Base-by-base conservation (phyloP, 1,284 basidiomycete species). In the Thecaphora frezii region DNA sequence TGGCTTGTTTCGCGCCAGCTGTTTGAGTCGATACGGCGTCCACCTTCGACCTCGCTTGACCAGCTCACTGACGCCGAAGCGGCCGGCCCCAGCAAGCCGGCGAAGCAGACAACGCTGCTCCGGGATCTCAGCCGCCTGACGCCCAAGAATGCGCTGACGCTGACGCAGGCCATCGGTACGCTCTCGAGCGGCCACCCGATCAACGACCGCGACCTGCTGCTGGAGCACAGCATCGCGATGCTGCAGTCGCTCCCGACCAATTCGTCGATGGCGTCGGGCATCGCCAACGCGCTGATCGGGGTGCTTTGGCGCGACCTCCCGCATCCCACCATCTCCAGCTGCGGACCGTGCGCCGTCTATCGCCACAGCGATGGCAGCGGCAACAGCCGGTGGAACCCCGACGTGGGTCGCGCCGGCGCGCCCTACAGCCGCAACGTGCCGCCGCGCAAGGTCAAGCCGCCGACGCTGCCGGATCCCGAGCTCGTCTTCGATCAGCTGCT, bases 371-470 rank as follows among this genome's bases (percentile, higher is more conserved):
- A 76, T 51, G 74, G 73, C 22, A 51, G 58, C 24, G 81, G 83
- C 68, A 90, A 91, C 79, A 90, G 89, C 69, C 83, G 85, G 36
- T 83, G 85, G 65, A 64, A 82, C 30, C 89, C 90, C 0, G 82
- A 86, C 43, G 72, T 91, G 74, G 89, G 90, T 30, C 86, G 85
- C 81, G 87, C 89, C 1, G 85, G 87, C 25, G 85, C 83, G 3
- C 86, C 89, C 0, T 91, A 91, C 76, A 83, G 88, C 18, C 54
- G 59, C 22, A 89, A 86, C 51, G 90, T 91, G n/a, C 87, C 89
- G 61, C 86, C 88, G 7, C 28, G 42, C 22, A 39, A 48, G 25
- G 44, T 45, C 25, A 63, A 63, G 44, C 25, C 51, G 5, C 48
- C 45, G 24, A 28, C 24, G 18, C 39, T 48, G 46, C 58, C 58